Conservation (phyloP, 2,329 filamentous ascomycete species). For the Proliferodiscus dingleyae region DNA sequence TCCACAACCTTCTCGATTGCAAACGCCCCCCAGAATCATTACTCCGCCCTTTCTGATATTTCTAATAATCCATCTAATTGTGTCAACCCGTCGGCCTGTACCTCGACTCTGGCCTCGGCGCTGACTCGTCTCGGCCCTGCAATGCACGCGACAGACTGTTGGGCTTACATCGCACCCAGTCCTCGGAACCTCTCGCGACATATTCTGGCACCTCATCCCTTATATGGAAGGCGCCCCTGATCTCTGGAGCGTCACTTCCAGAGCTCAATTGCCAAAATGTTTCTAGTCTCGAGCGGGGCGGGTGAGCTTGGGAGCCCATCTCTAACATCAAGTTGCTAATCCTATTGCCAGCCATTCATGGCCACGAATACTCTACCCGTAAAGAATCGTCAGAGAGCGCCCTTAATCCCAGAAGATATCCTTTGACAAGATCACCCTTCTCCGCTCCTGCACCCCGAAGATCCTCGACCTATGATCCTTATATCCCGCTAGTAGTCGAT, state of each 20-base stretch:
- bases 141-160: conserved; percentile 6
- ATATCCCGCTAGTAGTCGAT: conserved; percentile 12
- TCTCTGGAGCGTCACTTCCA: conserved; percentile 18
- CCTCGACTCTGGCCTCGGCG: too few species aligned
- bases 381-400: conserved; percentile 9
- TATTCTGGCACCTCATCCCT: conserved; percentile 2
- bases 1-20: too few species aligned
- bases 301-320: too few species aligned
- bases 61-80: too few species aligned
- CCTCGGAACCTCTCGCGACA: not conserved
- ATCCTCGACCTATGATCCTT: conserved; percentile 22
- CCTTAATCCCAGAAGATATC: conserved; percentile 18
- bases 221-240: conserved; percentile 17
- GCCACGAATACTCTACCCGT: conserved; percentile 24
- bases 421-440: conserved; percentile 29
- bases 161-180: not conserved
- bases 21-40: too few species aligned
- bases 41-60: too few species aligned
- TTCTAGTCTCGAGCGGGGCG: conserved; percentile 26
- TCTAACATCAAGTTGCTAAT: too few species aligned
- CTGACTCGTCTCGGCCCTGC: not conserved
- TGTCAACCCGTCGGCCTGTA: too few species aligned
- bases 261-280: conserved; percentile 23
- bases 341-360: conserved; percentile 18
- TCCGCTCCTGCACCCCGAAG: conserved; percentile 23